A percentile compares a stretch with the other conserved stretches of the same genome.
Conservation (phyloP, 129 eudicot genomes). For the Sambucus nigra region DNA sequence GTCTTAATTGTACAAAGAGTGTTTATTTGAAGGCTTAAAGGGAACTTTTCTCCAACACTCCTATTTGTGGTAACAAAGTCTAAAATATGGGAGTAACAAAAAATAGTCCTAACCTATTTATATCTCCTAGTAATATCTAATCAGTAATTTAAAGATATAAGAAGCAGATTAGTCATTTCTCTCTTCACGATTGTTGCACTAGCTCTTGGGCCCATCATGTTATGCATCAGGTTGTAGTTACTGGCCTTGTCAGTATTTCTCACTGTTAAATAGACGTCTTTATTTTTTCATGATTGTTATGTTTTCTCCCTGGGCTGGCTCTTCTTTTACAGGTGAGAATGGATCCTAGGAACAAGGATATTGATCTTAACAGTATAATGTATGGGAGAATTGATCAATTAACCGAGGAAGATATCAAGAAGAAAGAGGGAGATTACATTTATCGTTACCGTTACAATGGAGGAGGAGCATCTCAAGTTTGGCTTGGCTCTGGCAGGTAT, state of each 20-base stretch:
- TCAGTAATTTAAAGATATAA: too few relatives aligned
- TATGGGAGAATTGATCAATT: constrained; percentile 36
- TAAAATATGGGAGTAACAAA: too few relatives aligned
- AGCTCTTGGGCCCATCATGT: background rate
- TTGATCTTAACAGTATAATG: constrained; percentile 74
- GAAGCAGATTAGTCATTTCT: too few relatives aligned
- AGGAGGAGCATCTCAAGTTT: constrained; percentile 96
- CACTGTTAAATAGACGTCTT: background rate
- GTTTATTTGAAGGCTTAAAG: too few relatives aligned
- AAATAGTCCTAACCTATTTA: too few relatives aligned
- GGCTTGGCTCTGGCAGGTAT: constrained; percentile 98
- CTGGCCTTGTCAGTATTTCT: background rate
- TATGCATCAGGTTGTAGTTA: background rate
- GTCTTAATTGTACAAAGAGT: too few relatives aligned
- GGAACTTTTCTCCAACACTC: too few relatives aligned
- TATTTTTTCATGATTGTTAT: background rate
- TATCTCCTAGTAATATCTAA: too few relatives aligned
- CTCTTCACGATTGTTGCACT: too few relatives aligned
- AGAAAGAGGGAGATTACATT: constrained; percentile 87
- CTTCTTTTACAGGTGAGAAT: constrained; percentile 62
- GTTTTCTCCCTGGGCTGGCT: constrained; percentile 4
- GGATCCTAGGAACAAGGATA: constrained; percentile 88
- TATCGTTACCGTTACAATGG: constrained; percentile 94
- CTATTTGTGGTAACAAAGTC: too few relatives aligned
- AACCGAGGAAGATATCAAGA: constrained; percentile 73